Conservation (phyloP, 257 asterid species). For the Nicotiana obtusifolia region DNA sequence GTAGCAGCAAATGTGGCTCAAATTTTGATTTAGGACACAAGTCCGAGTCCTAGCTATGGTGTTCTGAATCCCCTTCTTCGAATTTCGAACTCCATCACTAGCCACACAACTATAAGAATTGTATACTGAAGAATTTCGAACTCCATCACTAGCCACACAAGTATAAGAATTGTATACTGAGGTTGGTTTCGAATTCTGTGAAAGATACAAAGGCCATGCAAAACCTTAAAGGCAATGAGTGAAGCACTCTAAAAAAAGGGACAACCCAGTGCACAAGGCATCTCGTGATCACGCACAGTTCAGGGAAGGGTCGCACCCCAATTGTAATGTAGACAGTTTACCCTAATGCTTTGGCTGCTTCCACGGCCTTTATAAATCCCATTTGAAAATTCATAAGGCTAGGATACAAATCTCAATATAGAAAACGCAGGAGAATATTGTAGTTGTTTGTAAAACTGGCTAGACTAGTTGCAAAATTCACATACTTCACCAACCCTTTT, state of each 20-base stretch:
- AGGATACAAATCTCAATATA: neutral
- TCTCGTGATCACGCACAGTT: too few species aligned
- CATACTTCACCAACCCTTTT: neutral
- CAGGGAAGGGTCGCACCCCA: too few species aligned
- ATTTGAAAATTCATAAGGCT: neutral
- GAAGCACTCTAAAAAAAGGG: too few species aligned
- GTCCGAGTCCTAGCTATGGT: neutral
- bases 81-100: neutral
- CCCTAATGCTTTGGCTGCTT: too few species aligned
- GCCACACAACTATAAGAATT: neutral
- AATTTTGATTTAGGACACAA: neutral
- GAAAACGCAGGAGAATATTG: neutral
- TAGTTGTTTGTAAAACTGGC: neutral
- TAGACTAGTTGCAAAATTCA: neutral
- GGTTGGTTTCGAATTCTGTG: neutral
- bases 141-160: neutral
- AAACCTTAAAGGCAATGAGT: neutral
- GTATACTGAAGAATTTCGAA: neutral
- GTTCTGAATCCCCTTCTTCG: neutral
- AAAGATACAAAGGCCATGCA: neutral
- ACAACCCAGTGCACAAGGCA: too few species aligned
- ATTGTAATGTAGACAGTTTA: too few species aligned
- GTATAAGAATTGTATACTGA: neutral
- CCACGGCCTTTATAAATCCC: too few species aligned
- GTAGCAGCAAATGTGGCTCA: neutral